A percentile compares a stretch with the other conserved stretches of the same genome.
These are phyloP conservation scores for Macrolepiota dolichaula DNA, from an alignment of 768 basidiomycete species.

Conservation along the genomic window DNA sequence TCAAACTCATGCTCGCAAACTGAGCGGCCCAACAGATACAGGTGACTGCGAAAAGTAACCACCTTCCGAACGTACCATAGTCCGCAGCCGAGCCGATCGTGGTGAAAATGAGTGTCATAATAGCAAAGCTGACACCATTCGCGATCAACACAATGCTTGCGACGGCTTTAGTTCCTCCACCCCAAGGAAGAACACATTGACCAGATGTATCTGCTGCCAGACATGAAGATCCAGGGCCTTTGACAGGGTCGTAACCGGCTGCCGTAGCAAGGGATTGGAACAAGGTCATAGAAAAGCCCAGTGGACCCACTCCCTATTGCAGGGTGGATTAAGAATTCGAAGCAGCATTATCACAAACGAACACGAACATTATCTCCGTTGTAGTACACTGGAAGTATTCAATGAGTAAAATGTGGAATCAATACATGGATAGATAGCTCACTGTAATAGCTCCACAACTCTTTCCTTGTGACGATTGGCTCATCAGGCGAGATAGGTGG, in stretches of 20 bases:
- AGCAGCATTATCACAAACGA: background rate
- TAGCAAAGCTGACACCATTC: conserved; percentile 74
- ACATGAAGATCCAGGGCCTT: conserved; percentile 72
- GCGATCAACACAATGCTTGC: conserved; percentile 75
- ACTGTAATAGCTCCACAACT: conserved; percentile 83
- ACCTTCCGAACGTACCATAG: conserved; percentile 73
- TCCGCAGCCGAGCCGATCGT: conserved; percentile 75
- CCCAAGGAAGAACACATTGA: conserved; percentile 79
- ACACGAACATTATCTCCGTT: conserved; percentile 73
- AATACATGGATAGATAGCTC: conserved; percentile 14
- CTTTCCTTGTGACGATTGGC: conserved; percentile 66
- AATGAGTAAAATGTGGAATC: background rate
- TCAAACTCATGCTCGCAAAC: conserved; percentile 73
- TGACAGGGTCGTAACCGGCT: conserved; percentile 72
- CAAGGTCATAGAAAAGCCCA: conserved; percentile 65
- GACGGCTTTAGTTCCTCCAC: conserved; percentile 66
- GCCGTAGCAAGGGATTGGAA: conserved; percentile 71
- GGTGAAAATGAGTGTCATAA: conserved; percentile 82
- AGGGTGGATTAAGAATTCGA: background rate
- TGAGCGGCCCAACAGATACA: conserved; percentile 79
- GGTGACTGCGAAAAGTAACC: conserved; percentile 71
- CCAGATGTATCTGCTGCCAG: conserved; percentile 54
- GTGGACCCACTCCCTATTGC: conserved; percentile 62
- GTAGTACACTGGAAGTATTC: conserved; percentile 57
- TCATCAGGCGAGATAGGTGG: conserved; percentile 37